A percentile compares a stretch with the other conserved stretches of the same genome.
These are phyloP conservation scores for Acacia melanoxylon DNA, from an alignment of 306 rosid genomes.

Conservation along the genomic window DNA sequence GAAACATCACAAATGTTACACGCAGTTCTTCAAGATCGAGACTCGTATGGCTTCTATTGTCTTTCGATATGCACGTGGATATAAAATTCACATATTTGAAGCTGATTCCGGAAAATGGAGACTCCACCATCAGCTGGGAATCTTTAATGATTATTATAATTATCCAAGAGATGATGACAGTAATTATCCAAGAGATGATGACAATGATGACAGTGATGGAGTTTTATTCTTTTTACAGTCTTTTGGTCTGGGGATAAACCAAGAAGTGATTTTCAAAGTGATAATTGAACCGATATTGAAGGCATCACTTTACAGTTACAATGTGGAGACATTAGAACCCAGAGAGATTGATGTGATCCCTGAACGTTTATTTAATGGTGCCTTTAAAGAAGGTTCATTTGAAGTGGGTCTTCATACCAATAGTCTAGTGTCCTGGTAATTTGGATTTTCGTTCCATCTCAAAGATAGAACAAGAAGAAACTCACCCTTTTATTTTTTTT, in stretches of 20 bases:
- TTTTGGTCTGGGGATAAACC: constrained; percentile 10
- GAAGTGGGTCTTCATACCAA: constrained; percentile 10
- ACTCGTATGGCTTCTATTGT: constrained; percentile 7
- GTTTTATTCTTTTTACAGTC: neutral
- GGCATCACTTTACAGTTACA: constrained; percentile 9
- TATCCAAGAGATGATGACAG: neutral
- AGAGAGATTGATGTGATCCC: constrained; percentile 7
- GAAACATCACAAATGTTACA: neutral
- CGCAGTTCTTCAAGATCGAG: constrained; percentile 19
- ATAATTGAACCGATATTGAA: neutral
- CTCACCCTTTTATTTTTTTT: neutral
- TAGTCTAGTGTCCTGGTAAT: constrained; percentile 7
- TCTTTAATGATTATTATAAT: neutral
- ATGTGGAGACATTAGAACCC: constrained; percentile 11
- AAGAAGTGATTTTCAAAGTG: constrained; percentile 14
- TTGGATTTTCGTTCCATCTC: neutral
- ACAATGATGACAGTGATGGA: no score
- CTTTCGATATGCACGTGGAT: neutral
- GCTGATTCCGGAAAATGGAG: constrained; percentile 15
- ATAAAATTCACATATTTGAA: constrained; percentile 1
- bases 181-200: no score
- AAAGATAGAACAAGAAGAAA: neutral
- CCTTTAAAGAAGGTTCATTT: neutral
- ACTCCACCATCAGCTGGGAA: constrained; percentile 20
- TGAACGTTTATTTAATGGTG: neutral